Percentiles rank a stretch among this genome's conserved stretches.
phyloP scores from a whole-genome alignment of 768 basidiomycete species.

The Leccinellum luteum region DNA sequence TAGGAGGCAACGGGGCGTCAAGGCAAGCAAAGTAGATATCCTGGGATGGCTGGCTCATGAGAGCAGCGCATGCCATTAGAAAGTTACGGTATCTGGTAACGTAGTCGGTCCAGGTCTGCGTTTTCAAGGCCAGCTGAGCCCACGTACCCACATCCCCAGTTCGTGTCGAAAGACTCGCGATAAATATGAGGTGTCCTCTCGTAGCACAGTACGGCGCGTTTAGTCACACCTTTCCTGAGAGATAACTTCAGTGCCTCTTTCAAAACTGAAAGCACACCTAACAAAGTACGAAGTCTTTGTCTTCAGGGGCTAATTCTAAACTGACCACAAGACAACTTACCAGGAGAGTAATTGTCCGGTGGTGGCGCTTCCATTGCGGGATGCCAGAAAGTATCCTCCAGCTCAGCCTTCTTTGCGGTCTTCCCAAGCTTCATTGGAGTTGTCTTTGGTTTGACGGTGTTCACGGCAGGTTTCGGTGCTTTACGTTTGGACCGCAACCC shows the following conservation, averaged over 20 bases:
- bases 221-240: slow-evolving; percentile 47
- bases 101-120: slow-evolving; percentile 1
- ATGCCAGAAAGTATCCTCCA: slow-evolving; percentile 66
- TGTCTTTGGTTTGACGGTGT: not conserved
- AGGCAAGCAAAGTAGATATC: slow-evolving; percentile 61
- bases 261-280: slow-evolving; percentile 66
- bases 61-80: slow-evolving; percentile 69
- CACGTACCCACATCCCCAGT: slow-evolving; percentile 74
- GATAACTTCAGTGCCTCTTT: slow-evolving; percentile 52
- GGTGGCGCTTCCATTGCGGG: slow-evolving; percentile 43
- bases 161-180: slow-evolving; percentile 56
- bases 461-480: slow-evolving; percentile 13
- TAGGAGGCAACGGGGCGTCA: slow-evolving; percentile 55
- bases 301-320: slow-evolving; percentile 14
- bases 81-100: slow-evolving; percentile 76
- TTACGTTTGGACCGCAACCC: slow-evolving; percentile 9
- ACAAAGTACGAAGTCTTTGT: not conserved
- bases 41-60: slow-evolving; percentile 66
- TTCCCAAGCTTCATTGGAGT: slow-evolving; percentile 4
- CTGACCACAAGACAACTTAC: slow-evolving; percentile 41
- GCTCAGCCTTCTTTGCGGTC: slow-evolving; percentile 4
- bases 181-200: slow-evolving; percentile 58
- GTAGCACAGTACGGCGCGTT: slow-evolving; percentile 62
- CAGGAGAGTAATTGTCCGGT: slow-evolving; percentile 60
- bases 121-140: slow-evolving; percentile 1